Percentiles rank a stretch among this genome's conserved stretches.
Conservation (phyloP, 2,329 filamentous ascomycete species). For the Paramyrothecium roridum region DNA sequence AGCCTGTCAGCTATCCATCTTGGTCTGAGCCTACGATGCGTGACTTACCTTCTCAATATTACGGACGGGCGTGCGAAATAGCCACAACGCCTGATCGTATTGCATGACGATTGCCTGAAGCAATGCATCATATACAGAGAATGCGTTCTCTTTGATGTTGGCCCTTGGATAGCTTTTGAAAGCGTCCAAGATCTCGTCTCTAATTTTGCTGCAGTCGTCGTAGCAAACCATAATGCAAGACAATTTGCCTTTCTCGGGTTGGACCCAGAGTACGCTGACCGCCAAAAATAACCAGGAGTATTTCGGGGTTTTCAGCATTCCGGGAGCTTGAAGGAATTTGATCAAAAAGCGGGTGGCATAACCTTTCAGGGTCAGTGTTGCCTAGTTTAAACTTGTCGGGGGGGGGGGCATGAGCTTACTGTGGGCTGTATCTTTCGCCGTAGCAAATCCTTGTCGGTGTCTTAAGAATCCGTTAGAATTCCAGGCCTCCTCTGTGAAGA, state of each 20-base stretch:
- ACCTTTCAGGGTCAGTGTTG: not conserved
- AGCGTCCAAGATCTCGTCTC: not conserved
- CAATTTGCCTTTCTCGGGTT: not conserved
- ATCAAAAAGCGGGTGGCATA: not conserved
- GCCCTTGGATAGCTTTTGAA: not conserved
- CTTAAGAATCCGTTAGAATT: not conserved
- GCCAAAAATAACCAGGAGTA: not conserved
- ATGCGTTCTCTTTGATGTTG: not conserved
- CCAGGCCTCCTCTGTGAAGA: not conserved
- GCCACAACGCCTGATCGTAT: not conserved
- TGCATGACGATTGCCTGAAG: not conserved
- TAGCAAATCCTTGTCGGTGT: not conserved
- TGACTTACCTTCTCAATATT: not conserved
- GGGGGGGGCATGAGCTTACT: not conserved
- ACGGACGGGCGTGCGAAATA: not conserved
- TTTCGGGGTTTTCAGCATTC: not conserved
- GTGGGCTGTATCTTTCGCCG: not conserved
- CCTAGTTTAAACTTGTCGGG: too few species aligned
- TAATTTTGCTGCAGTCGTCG: not conserved
- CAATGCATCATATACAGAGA: not conserved
- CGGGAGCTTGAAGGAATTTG: not conserved
- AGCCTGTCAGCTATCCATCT: not conserved
- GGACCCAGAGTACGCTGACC: not conserved
- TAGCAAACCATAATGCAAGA: not conserved
- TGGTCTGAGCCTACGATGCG: not conserved